phyloP scores from a whole-genome alignment of 2,329 filamentous ascomycete species.

The Sclerotinia borealis region DNA sequence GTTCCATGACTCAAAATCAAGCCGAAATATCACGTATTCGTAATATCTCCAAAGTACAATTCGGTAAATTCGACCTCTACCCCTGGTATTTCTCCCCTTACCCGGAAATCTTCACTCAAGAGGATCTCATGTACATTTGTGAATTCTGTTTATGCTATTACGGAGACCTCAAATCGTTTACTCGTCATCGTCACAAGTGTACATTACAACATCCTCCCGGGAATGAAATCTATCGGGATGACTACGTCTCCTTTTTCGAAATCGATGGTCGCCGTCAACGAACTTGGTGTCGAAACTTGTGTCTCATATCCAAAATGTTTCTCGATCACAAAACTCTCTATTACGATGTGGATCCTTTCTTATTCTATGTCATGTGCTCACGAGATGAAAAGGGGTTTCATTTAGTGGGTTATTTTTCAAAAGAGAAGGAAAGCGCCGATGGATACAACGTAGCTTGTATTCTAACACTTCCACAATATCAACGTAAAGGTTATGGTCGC shows the following conservation, averaged over 20 bases:
- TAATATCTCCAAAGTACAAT: constrained; percentile 90
- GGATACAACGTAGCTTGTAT: constrained; percentile 99
- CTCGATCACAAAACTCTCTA: constrained; percentile 97
- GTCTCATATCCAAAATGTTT: constrained; percentile 91
- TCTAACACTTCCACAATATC: constrained; percentile 90
- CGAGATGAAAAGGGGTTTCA: constrained; percentile 86
- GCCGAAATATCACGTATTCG: constrained; percentile 93
- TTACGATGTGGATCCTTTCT: constrained; percentile 98
- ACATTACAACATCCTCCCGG: constrained; percentile 86
- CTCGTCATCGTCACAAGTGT: constrained; percentile 83
- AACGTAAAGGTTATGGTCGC: constrained; percentile 88
- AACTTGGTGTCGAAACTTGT: constrained; percentile 95
- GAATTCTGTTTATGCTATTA: constrained; percentile 96
- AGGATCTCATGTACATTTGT: constrained; percentile 91
- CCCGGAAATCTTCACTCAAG: constrained; percentile 79
- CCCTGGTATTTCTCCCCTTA: constrained; percentile 99
- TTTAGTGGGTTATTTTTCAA: constrained; percentile 98
- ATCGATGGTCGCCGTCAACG: constrained; percentile 91
- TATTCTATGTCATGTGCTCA: constrained; percentile 97
- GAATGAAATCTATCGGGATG: constrained; percentile 96
- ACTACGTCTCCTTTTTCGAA: constrained; percentile 91
- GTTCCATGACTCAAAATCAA: constrained; percentile 98
- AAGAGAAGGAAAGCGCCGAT: constrained; percentile 95
- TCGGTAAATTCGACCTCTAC: constrained; percentile 85
- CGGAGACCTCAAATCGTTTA: constrained; percentile 74